Percentiles rank a stretch among this genome's conserved stretches.
These are phyloP conservation scores for Brettanomyces nanus DNA, from an alignment of 805 yeast genomes.

Conservation along the genomic window DNA sequence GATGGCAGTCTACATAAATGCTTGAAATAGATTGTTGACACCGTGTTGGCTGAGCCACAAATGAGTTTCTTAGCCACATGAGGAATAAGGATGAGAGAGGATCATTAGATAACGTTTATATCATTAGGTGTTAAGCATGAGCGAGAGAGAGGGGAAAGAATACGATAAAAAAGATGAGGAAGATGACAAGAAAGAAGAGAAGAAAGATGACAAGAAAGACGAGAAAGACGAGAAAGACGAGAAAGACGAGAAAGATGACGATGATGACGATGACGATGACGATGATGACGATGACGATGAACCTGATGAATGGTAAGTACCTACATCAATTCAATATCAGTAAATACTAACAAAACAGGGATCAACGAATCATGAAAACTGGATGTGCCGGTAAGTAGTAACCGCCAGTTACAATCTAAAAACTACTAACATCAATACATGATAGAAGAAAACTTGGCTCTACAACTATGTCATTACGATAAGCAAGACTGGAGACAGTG, in stretches of 20 bases:
- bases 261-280: not conserved
- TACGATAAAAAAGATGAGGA: not conserved
- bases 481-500: slow-evolving; percentile 78
- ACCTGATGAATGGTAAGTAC: slow-evolving; percentile 60
- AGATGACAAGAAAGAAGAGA: not conserved
- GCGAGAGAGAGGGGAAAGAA: slow-evolving; percentile 43
- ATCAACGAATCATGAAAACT: slow-evolving; percentile 59
- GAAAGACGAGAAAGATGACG: slow-evolving; percentile 6
- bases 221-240: slow-evolving; percentile 6
- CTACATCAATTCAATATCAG: not conserved
- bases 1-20: too few relatives aligned
- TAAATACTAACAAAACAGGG: slow-evolving; percentile 33
- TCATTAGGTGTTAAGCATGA: too few relatives aligned
- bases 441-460: slow-evolving; percentile 53
- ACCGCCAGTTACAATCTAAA: not conserved
- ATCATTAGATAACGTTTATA: too few relatives aligned
- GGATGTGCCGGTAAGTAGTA: slow-evolving; percentile 54
- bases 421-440: slow-evolving; percentile 5
- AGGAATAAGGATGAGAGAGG: too few relatives aligned
- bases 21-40: too few relatives aligned
- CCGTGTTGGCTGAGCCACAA: too few relatives aligned
- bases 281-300: slow-evolving; percentile 39
- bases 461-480: slow-evolving; percentile 75
- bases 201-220: slow-evolving; percentile 7
- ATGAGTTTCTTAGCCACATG: too few relatives aligned